Percentiles rank a stretch among this genome's conserved stretches.
phyloP scores from a whole-genome alignment of 306 rosid genomes.

The Dryas octopetala region DNA sequence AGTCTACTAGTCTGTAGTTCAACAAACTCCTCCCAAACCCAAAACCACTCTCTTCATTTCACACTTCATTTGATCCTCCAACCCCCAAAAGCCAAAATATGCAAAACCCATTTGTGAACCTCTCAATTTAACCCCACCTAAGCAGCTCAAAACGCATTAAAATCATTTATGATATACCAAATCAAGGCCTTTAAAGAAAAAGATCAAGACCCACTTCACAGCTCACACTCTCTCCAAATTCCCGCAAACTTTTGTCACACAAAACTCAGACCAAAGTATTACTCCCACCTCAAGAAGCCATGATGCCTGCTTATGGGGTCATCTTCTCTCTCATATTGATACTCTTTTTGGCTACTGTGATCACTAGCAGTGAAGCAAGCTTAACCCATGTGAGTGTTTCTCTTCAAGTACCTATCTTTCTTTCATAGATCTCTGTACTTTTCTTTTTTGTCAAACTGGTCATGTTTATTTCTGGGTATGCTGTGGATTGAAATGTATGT shows the following conservation, averaged over 20 bases:
- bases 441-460: neutral
- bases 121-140: conserved; percentile 5
- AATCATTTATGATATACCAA: conserved; percentile 36
- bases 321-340: conserved; percentile 56
- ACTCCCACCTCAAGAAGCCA: conserved; percentile 34
- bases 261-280: conserved; percentile 11
- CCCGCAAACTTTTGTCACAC: conserved; percentile 21
- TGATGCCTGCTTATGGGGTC: conserved; percentile 57
- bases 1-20: neutral
- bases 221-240: conserved; percentile 23
- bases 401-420: conserved; percentile 16
- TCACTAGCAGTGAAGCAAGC: conserved; percentile 41
- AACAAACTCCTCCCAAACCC: neutral
- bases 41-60: neutral
- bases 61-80: neutral
- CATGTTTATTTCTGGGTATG: conserved; percentile 31
- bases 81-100: neutral
- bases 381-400: conserved; percentile 54
- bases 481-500: conserved; percentile 30
- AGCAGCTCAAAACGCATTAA: conserved; percentile 11
- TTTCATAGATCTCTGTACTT: conserved; percentile 29
- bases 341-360: conserved; percentile 42
- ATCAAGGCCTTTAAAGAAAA: conserved; percentile 24
- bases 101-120: conserved; percentile 21
- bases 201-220: conserved; percentile 24